phyloP scores from a whole-genome alignment of 1,284 basidiomycete genomes.

The Leccinum ponderosum region DNA sequence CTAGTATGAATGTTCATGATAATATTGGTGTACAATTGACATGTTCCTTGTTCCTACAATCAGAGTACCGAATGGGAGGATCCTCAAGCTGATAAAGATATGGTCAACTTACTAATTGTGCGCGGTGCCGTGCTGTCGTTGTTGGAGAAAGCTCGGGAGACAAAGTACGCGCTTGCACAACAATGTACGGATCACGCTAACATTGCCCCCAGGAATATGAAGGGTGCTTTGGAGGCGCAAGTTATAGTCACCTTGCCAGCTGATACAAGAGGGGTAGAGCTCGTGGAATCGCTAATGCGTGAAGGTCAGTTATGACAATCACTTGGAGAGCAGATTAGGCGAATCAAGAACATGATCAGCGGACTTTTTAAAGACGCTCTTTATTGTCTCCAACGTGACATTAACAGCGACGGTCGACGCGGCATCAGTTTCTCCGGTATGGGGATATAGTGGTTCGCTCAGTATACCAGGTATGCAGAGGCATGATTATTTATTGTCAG shows the following conservation, averaged over 20 bases:
- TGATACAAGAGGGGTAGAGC: slow-evolving; percentile 20
- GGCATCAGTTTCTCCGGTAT: slow-evolving; percentile 33
- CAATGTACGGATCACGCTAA: background rate
- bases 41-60: background rate
- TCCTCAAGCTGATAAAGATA: slow-evolving; percentile 50
- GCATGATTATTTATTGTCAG: background rate
- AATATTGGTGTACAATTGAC: slow-evolving; percentile 4
- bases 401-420: slow-evolving; percentile 45
- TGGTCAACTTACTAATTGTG: slow-evolving; percentile 57
- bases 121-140: slow-evolving; percentile 58
- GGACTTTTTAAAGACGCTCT: slow-evolving; percentile 64
- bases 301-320: slow-evolving; percentile 43
- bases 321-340: background rate
- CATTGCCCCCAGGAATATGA: slow-evolving; percentile 50
- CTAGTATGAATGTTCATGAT: slow-evolving; percentile 43
- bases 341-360: slow-evolving; percentile 40
- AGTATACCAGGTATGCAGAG: slow-evolving; percentile 42
- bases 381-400: slow-evolving; percentile 73
- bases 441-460: slow-evolving; percentile 41
- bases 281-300: slow-evolving; percentile 42
- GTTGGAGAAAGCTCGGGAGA: slow-evolving; percentile 70
- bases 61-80: slow-evolving; percentile 60
- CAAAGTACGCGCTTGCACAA: slow-evolving; percentile 47
- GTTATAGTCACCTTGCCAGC: slow-evolving; percentile 54
- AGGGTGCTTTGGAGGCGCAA: slow-evolving; percentile 72